Evolutionary conservation across 768 basidiomycete species (phyloP), one percentile per base, ranked within the genome.

Genomic region (Auricularia sp.): DNA sequence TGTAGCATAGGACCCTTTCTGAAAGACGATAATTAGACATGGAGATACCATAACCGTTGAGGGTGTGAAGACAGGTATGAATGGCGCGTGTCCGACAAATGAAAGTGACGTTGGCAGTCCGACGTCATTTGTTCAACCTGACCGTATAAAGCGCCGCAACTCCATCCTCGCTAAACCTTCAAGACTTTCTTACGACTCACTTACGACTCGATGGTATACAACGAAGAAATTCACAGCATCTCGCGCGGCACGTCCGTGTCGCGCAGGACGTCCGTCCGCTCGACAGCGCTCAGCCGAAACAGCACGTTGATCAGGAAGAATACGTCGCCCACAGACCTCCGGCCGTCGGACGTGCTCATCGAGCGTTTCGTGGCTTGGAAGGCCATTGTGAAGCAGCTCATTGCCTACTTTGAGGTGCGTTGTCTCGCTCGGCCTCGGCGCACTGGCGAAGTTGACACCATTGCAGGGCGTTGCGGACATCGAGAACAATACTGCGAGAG

Each of bases 281-380:
- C 83, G 62, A 92, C 90, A 3, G 85, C 91, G 5, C 73, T 88
- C 54, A 93, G 91, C 10, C 81, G 91, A 60, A 85, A 83, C 64
- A 90, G 93, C 75, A 88, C 87, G 3, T 85, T 98, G 71, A 93
- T 98, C 80, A 92, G 92, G 83, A 95, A 93, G 79, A 95, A 91
- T 74, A 88, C 92, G 66, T 87, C 91, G 3, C 86, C 91, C 0
- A 87, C 93, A 68, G 94, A 96, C 77, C 83, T 98, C 58, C 84
- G 87, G 61, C 95, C 95, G 0, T 92, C 91, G 10, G 96, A 99
- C 75, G 85, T 99, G 71, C 90, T 99, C 74, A 97, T 98, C 68
- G 96, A 98, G 75, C 87, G 91, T 35, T 93, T 93, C 72, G 83
- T 88, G 7, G 90, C 91, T 0, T 98, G 95, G 95, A 98, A 97